Evolutionary conservation across 1,284 basidiomycete species (phyloP), one percentile per base, ranked within the genome.

Genomic region (Melampsora americana): DNA sequence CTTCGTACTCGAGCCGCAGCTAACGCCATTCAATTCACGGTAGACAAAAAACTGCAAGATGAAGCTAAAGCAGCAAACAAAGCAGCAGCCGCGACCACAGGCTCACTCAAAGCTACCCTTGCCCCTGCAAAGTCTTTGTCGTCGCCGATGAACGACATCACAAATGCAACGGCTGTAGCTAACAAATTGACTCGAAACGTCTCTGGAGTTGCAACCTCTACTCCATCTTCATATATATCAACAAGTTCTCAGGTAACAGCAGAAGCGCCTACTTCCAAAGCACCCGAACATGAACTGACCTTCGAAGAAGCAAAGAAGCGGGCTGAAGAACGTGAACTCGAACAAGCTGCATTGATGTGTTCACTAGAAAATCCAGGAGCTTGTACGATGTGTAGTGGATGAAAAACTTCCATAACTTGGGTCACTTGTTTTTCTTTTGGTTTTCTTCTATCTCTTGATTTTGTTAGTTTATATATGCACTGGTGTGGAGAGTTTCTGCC

Each of bases 11-110:
- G 92, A 72, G 93, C 96, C 1, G 93, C 95, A 11, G 92, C 93
- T 35, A 90, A 93, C 82, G 96, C 96, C 53, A 95, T 96, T 84
- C 94, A 99, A 86, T 99, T 99, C 86, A 99, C 96, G 16, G 89
- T 99, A 78, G 94, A 96, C 83, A 82, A 82, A 53, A 82, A 85
- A 50, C 85, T 90, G 72, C 86, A 94, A 78, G 91, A 92, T 82
- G 85, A 89, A 70, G 91, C 89, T 56, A 84, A 84, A 79, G 82
- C 81, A 5, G 81, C 81, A 23, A 90, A 90, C 70, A 79, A 81
- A 60, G 78, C 79, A 18, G 79, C 79, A 39, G 44, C 77, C 18
- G 30, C 61, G n/a, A 20, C 39, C 14, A 26, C 48, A 0, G 26
- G 46, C 9, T 75, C 72, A 26, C 16, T 48, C 11, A 69, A 76